Evolutionary conservation across 2,329 filamentous ascomycete genomes (phyloP).

Genomic region (Pseudogymnoascus sp.): DNA sequence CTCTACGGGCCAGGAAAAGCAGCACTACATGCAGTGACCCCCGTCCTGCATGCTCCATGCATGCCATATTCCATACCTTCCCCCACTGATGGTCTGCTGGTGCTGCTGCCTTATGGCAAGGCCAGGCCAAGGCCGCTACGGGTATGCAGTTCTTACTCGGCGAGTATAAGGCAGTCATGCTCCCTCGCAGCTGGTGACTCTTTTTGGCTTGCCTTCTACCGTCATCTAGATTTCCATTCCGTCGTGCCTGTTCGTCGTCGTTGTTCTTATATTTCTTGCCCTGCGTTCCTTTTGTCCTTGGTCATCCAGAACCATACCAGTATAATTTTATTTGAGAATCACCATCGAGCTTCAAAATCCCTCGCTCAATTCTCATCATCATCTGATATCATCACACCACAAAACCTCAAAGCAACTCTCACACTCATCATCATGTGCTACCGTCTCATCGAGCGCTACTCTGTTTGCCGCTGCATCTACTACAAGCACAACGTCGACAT

Average conservation of each 20-base stretch:
- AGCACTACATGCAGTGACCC: conserved; percentile 1
- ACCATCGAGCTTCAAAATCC: neutral
- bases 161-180: conserved; percentile 10
- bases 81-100: conserved; percentile 1
- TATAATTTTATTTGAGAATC: neutral
- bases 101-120: conserved; percentile 4
- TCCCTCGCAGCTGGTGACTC: conserved; percentile 9
- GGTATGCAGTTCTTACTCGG: neutral
- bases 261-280: conserved; percentile 10
- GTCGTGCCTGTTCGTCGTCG: conserved; percentile 7
- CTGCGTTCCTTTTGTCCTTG: neutral
- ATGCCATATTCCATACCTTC: conserved; percentile 3
- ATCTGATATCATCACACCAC: neutral
- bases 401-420: neutral
- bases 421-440: conserved; percentile 52
- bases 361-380: neutral
- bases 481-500: conserved; percentile 62
- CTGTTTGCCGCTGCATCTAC: conserved; percentile 64
- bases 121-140: neutral
- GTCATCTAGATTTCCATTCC: conserved; percentile 8
- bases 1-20: neutral
- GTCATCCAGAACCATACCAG: conserved; percentile 8
- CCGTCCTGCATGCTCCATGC: conserved; percentile 5
- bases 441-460: conserved; percentile 62
- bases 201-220: conserved; percentile 1